Evolutionary conservation across 2,329 filamentous ascomycete species (phyloP).

Genomic region (Penicillium italicum): DNA sequence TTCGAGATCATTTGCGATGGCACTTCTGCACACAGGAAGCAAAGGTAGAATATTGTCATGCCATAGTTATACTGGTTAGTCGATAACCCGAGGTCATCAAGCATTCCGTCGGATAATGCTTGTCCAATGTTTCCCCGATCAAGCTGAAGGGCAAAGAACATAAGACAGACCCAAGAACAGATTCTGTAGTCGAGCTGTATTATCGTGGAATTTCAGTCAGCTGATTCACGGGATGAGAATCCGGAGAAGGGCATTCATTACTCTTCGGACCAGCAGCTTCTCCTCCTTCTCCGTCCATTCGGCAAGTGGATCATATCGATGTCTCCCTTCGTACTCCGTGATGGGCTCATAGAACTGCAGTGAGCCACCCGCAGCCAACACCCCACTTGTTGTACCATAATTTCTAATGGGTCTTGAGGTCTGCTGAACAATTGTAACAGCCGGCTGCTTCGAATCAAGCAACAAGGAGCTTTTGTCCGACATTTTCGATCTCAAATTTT

Average conservation of each 20-base stretch:
- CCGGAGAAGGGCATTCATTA: conserved; percentile 18
- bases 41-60: conserved; percentile 54
- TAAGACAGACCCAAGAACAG: conserved; percentile 1
- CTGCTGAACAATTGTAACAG: background rate
- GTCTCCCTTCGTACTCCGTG: conserved; percentile 26
- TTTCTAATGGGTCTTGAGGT: background rate
- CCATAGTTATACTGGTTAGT: conserved; percentile 43
- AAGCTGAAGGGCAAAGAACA: conserved; percentile 34
- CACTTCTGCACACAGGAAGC: conserved; percentile 52
- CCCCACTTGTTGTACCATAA: background rate
- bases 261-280: conserved; percentile 46
- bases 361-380: background rate
- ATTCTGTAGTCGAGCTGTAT: conserved; percentile 4
- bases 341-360: conserved; percentile 21
- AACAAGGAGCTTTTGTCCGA: background rate
- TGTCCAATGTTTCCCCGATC: conserved; percentile 36
- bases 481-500: background rate
- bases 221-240: no score
- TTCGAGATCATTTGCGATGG: conserved; percentile 57
- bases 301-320: conserved; percentile 26
- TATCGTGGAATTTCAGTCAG: background rate
- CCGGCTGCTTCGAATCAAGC: background rate
- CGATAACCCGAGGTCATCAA: conserved; percentile 33
- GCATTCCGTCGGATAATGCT: conserved; percentile 37
- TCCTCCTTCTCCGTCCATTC: conserved; percentile 43